phyloP scores from a whole-genome alignment of 768 basidiomycete genomes.

The Steccherinum ochraceum region DNA sequence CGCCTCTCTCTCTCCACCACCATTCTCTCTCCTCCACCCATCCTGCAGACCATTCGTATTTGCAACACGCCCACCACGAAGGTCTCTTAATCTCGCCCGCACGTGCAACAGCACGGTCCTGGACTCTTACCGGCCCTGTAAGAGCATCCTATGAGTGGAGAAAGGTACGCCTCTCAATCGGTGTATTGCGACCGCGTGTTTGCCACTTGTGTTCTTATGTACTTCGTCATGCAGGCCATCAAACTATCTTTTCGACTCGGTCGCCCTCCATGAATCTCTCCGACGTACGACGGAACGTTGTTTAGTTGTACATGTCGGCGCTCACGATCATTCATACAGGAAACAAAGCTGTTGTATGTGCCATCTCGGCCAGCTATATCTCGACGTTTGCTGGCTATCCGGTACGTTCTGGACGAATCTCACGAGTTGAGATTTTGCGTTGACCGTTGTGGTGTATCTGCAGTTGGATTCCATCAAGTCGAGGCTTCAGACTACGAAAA shows the following conservation, averaged over 20 bases:
- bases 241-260: conserved; percentile 58
- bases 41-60: not conserved
- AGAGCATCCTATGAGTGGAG: conserved; percentile 75
- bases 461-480: conserved; percentile 95
- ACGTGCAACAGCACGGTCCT: conserved; percentile 70
- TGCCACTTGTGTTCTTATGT: not conserved
- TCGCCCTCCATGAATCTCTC: conserved; percentile 56
- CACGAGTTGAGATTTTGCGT: conserved; percentile 1
- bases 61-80: conserved; percentile 5
- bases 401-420: not conserved
- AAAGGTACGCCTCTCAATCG: conserved; percentile 36
- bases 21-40: not conserved
- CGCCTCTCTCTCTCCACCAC: conserved; percentile 1
- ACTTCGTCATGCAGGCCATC: conserved; percentile 36
- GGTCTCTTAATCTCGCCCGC: conserved; percentile 4
- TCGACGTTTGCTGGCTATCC: conserved; percentile 93
- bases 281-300: conserved; percentile 44
- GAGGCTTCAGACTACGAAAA: conserved; percentile 79
- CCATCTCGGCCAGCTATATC: conserved; percentile 85
- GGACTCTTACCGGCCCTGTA: conserved; percentile 61
- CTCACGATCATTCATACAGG: conserved; percentile 32
- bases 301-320: not conserved
- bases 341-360: conserved; percentile 85
- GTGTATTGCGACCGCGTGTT: not conserved
- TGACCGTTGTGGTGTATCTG: conserved; percentile 3